A percentile compares a stretch with the other conserved stretches of the same genome.
These are phyloP conservation scores for Iberis amara DNA, from an alignment of 441 rosid species.

Conservation along the genomic window DNA sequence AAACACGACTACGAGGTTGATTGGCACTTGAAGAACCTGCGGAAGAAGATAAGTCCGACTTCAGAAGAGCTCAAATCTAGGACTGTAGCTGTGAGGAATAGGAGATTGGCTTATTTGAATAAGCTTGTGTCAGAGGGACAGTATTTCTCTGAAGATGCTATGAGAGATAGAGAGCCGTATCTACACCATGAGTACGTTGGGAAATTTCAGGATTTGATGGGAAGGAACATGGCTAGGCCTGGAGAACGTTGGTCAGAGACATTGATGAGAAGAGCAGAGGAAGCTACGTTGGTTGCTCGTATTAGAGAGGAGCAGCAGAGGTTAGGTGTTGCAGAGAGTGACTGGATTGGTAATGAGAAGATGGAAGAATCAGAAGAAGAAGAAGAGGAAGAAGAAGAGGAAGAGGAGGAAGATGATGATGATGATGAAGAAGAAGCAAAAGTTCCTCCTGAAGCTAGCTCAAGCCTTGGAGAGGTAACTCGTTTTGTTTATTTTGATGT, in stretches of 20 bases:
- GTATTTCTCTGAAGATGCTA: constrained; percentile 87
- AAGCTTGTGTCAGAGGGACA: constrained; percentile 58
- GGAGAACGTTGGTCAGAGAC: constrained; percentile 97
- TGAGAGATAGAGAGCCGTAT: constrained; percentile 95
- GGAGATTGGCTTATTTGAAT: constrained; percentile 71
- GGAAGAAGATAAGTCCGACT: constrained; percentile 61
- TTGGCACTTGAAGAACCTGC: constrained; percentile 71
- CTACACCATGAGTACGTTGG: constrained; percentile 90
- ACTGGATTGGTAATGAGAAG: constrained; percentile 72
- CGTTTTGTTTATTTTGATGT: not conserved
- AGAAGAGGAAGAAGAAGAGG: constrained; percentile 37
- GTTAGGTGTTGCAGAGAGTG: constrained; percentile 70
- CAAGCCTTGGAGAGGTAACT: constrained; percentile 38
- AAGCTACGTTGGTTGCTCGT: constrained; percentile 62
- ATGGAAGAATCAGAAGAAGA: constrained; percentile 51
- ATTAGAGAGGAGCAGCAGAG: constrained; percentile 86
- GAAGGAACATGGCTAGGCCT: constrained; percentile 81
- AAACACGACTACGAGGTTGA: constrained; percentile 64
- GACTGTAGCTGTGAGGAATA: constrained; percentile 65
- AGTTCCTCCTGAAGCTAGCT: constrained; percentile 16
- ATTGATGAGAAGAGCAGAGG: constrained; percentile 76
- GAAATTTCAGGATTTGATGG: constrained; percentile 73
- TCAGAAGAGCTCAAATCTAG: constrained; percentile 54
- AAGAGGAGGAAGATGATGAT: constrained; percentile 40
- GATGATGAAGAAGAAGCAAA: constrained; percentile 26